Percentiles rank a stretch among this genome's conserved stretches.
Evolutionary conservation across 768 basidiomycete species (phyloP).

Genomic region (Phylloporus sp.): DNA sequence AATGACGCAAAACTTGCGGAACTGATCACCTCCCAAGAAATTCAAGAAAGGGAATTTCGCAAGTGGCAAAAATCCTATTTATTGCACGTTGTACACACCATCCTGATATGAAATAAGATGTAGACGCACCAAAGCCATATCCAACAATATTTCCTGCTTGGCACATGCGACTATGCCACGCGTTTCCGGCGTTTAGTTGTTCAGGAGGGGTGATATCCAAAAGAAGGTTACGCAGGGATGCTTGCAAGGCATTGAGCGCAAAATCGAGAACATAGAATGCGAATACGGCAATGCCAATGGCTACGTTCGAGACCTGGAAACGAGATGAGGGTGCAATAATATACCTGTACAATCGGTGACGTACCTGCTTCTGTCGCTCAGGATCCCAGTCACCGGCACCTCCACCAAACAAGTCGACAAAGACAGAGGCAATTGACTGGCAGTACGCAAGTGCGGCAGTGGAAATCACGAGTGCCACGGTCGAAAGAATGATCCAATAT

Average conservation of each 20-base stretch:
- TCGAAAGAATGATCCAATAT: conserved; percentile 91
- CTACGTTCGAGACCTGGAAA: conserved; percentile 56
- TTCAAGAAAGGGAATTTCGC: conserved; percentile 71
- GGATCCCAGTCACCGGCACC: conserved; percentile 90
- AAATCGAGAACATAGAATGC: conserved; percentile 96
- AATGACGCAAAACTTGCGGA: conserved; percentile 92
- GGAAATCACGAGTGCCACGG: conserved; percentile 71
- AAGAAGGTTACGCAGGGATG: conserved; percentile 88
- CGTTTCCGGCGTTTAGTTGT: conserved; percentile 91
- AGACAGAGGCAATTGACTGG: conserved; percentile 59
- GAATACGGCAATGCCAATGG: conserved; percentile 82
- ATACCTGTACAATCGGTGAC: conserved; percentile 15
- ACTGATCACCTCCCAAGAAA: conserved; percentile 86
- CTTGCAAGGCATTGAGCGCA: conserved; percentile 93
- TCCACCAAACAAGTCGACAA: conserved; percentile 73
- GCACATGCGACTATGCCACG: conserved; percentile 96
- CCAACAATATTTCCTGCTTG: conserved; percentile 97
- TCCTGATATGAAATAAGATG: not conserved
- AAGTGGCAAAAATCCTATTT: conserved; percentile 82
- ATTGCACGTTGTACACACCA: conserved; percentile 5
- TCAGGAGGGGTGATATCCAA: conserved; percentile 86
- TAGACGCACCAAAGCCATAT: conserved; percentile 74
- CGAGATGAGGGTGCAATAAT: not conserved
- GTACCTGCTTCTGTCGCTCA: conserved; percentile 55
- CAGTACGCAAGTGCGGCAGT: conserved; percentile 85